Percentiles rank a stretch among this genome's conserved stretches.
phyloP scores from a whole-genome alignment of 352 stramenopile genomes.

The Phytophthora megakarya region DNA sequence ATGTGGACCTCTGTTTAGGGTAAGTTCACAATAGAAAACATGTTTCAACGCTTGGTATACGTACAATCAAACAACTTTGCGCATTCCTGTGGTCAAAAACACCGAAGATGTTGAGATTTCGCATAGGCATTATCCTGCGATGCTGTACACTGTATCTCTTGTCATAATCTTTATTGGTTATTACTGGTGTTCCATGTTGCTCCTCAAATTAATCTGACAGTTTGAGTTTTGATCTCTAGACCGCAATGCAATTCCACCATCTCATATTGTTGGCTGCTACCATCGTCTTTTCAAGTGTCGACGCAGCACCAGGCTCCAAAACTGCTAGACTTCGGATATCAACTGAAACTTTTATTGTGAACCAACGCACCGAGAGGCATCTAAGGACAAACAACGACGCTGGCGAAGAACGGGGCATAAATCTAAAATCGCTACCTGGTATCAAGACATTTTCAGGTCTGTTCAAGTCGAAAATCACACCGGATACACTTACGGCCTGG shows the following conservation, averaged over 20 bases:
- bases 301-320: neutral
- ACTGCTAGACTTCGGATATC: neutral
- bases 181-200: too few species aligned
- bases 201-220: too few species aligned
- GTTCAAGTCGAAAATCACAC: neutral
- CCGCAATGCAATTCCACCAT: neutral
- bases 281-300: neutral
- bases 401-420: neutral
- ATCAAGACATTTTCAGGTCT: neutral
- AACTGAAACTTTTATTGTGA: neutral
- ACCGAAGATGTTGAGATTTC: too few species aligned
- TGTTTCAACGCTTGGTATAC: too few species aligned
- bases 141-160: too few species aligned
- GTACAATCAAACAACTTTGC: too few species aligned
- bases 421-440: neutral
- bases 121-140: too few species aligned
- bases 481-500: neutral
- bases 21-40: too few species aligned
- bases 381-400: neutral
- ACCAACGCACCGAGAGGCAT: neutral
- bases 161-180: too few species aligned
- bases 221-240: neutral
- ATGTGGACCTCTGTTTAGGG: too few species aligned
- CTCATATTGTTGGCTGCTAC: neutral
- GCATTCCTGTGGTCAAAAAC: too few species aligned